Conservation (phyloP, 768 basidiomycete genomes). For the Pleurotus pulmonarius region DNA sequence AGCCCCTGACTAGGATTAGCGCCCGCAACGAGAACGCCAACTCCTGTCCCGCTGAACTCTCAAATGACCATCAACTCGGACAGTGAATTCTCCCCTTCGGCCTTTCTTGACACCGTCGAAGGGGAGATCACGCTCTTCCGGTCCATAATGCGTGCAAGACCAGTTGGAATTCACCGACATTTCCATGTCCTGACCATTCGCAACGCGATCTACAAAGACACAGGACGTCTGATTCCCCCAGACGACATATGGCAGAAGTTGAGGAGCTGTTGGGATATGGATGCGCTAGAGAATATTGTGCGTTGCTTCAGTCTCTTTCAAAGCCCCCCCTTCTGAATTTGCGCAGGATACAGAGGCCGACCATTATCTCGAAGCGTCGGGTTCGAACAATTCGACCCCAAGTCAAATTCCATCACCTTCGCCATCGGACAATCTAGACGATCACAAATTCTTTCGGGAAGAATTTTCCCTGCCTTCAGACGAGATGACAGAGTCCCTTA, state of each 20-base stretch:
- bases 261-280: constrained; percentile 66
- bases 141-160: constrained; percentile 75
- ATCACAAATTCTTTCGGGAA: constrained; percentile 70
- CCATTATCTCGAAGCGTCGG: constrained; percentile 37
- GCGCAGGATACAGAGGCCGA: constrained; percentile 35
- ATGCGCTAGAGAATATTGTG: constrained; percentile 69
- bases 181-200: constrained; percentile 79
- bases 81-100: constrained; percentile 12
- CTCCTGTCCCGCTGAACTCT: neutral
- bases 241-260: constrained; percentile 78
- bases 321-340: neutral
- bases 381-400: constrained; percentile 39
- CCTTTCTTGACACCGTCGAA: constrained; percentile 67
- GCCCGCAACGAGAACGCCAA: too few species aligned
- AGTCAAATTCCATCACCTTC: constrained; percentile 61
- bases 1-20: too few species aligned
- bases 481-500: constrained; percentile 52
- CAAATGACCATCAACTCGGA: constrained; percentile 18
- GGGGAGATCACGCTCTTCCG: constrained; percentile 87
- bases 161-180: constrained; percentile 79
- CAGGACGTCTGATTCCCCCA: constrained; percentile 52
- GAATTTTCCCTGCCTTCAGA: constrained; percentile 67
- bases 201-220: constrained; percentile 68
- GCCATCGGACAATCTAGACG: constrained; percentile 62
- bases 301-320: constrained; percentile 21